Evolutionary conservation across 768 basidiomycete genomes (phyloP).

Genomic region (Auricularia cornea): DNA sequence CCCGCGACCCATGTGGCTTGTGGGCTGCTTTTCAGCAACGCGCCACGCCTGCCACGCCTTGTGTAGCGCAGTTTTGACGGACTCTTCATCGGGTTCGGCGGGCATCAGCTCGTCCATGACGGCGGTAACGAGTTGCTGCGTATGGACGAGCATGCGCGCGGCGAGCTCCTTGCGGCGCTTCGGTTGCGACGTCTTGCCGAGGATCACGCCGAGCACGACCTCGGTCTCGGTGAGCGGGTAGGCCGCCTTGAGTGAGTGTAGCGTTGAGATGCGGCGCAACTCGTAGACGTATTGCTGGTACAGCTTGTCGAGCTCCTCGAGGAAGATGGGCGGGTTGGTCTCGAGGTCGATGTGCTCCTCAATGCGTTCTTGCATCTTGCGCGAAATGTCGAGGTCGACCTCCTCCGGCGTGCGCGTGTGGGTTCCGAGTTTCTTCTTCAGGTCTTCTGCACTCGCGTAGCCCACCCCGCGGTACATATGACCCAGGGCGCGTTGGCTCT

Average conservation of each 20-base stretch:
- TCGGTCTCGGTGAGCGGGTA: conserved; percentile 63
- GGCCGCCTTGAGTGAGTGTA: conserved; percentile 52
- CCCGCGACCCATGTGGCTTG: background rate
- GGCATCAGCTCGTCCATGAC: conserved; percentile 30
- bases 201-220: conserved; percentile 64
- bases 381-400: background rate
- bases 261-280: conserved; percentile 58
- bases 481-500: conserved; percentile 63
- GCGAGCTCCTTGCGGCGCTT: conserved; percentile 51
- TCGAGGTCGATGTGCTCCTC: conserved; percentile 9
- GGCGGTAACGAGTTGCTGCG: conserved; percentile 42
- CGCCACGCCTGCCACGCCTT: background rate
- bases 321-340: conserved; percentile 18
- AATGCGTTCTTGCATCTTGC: background rate
- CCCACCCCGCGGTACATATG: conserved; percentile 56
- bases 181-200: conserved; percentile 58
- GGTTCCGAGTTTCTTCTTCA: background rate
- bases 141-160: conserved; percentile 55
- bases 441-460: conserved; percentile 27
- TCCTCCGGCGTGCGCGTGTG: conserved; percentile 1
- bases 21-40: background rate
- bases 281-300: conserved; percentile 54
- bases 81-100: background rate
- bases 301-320: conserved; percentile 26
- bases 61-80: background rate